Base-by-base conservation (phyloP, 2,329 filamentous ascomycete species). In the Geosmithia putterillii region DNA sequence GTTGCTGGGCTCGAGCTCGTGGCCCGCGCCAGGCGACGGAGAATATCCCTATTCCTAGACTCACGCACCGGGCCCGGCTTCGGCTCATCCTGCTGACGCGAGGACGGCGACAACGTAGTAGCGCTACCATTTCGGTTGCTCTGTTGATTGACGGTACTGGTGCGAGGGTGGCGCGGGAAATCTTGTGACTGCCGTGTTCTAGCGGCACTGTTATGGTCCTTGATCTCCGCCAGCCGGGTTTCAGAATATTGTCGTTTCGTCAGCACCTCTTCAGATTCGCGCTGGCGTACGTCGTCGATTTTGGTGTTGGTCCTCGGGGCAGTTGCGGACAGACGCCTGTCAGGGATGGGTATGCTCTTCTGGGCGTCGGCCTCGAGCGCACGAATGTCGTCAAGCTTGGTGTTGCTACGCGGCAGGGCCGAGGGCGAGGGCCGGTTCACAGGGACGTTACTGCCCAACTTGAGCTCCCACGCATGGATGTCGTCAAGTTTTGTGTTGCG, bases 161-260 rank as follows among this genome's bases (percentile, higher is more conserved):
- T n/a, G 36, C 22, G 15, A 2, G 12, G 32, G 44, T 40, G 69
- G 54, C 36, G 62, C 66, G 14, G 69, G 66, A n/a, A n/a, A n/a
- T n/a, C n/a, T n/a, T n/a, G n/a, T 1, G 67, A 70, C 7, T 62
- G 54, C 9, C 66, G 66, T 41, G 62, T 58, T 7, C 65, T 63
- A 48, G 62, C 59, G 32, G 66, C 64, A 51, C 76, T 74, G 45
- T n/a, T n/a, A n/a, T 57, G 62, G 43, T 73, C 68, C 35, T 67
- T 63, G 44, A 75, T 74, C 53, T 75, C 73, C 28, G 70, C 71
- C 3, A 78, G 56, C 25, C 65, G 63, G 43, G 68, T 66, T 7
- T 64, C 63, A n/a, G 73, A 67, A 15, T 73, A 54, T 2, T 66
- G 65, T 42, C 67, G 62, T 44, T 57, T 68, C 5, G 73, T 69